Base-by-base conservation (phyloP, 768 basidiomycete genomes). In the Trametes sanguinea region DNA sequence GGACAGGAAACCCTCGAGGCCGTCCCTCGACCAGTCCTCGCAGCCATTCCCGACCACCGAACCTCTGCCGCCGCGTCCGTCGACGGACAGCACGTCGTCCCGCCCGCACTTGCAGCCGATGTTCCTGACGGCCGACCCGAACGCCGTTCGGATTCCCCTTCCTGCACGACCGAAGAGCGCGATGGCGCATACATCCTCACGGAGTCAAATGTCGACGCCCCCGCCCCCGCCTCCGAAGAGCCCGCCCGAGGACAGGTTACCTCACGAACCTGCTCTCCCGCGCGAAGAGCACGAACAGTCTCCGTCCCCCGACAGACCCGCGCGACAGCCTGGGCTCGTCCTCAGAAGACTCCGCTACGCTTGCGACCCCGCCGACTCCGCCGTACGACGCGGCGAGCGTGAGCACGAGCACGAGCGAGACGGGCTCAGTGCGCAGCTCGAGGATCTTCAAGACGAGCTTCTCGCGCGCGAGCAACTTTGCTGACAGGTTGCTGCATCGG, bases 301-400 rank as follows among this genome's bases (percentile, higher is more conserved):
- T 67, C 14, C 54, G 57, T 14, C 54, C 39, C 71, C 78, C 62
- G 8, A 64, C 77, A 2, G 79, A 81, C 55, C 77, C 81, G 27
- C 81, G 89, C 14, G 75, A 83, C 39, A 91, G 89, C 68, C 76
- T 83, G 22, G 83, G 81, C 1, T 86, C 85, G 57, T 89, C 87
- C 0, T 87, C 85, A 6, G 88, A 90, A 64, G 88, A 89, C 66
- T 88, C 86, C 29, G 79, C 79, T 35, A 75, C 81, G 22, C 80
- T 86, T n/a, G 74, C 79, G 6, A 87, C 85, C 17, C 88, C 88
- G 32, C 80, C 86, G 76, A 85, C 61, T 72, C 76, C 67, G 72
- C 76, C 62, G 13, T 76, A 64, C 56, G 66, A 66, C 60, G 71
- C 60, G 51, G 30, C 65, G 50, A 50, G 48, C 48, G 61, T 63